A percentile compares a stretch with the other conserved stretches of the same genome.
Evolutionary conservation across 2,329 filamentous ascomycete genomes (phyloP).

Genomic region (Xylaria hypoxylon): DNA sequence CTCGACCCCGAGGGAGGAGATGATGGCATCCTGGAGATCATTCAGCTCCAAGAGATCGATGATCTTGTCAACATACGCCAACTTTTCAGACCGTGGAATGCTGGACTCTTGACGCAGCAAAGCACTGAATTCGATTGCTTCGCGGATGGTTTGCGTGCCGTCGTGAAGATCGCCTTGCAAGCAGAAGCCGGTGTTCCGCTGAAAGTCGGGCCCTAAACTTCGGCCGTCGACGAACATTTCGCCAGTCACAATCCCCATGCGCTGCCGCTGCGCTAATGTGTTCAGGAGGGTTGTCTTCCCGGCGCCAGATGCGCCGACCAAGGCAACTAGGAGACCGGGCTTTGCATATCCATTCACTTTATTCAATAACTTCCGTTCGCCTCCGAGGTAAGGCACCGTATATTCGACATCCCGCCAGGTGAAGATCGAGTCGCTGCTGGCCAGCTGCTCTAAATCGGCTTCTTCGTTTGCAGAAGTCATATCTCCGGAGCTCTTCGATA

Average conservation of each 20-base stretch:
- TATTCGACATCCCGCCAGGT: slow-evolving; percentile 79
- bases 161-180: slow-evolving; percentile 80
- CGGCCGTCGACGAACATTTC: slow-evolving; percentile 79
- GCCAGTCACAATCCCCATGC: slow-evolving; percentile 71
- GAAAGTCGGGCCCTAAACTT: slow-evolving; percentile 70
- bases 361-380: slow-evolving; percentile 71
- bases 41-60: slow-evolving; percentile 85
- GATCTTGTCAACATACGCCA: slow-evolving; percentile 90
- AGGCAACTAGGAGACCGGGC: slow-evolving; percentile 81
- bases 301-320: slow-evolving; percentile 84
- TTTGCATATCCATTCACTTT: slow-evolving; percentile 81
- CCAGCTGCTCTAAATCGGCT: slow-evolving; percentile 59
- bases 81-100: slow-evolving; percentile 79
- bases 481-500: slow-evolving; percentile 41
- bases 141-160: slow-evolving; percentile 80
- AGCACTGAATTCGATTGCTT: slow-evolving; percentile 84
- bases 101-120: slow-evolving; percentile 83
- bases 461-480: slow-evolving; percentile 41
- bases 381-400: slow-evolving; percentile 75
- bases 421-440: slow-evolving; percentile 72
- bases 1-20: slow-evolving; percentile 73
- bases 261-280: slow-evolving; percentile 78
- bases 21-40: slow-evolving; percentile 74
- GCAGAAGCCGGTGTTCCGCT: slow-evolving; percentile 76
- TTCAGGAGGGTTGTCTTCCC: slow-evolving; percentile 88